Evolutionary conservation across 768 basidiomycete species (phyloP), one percentile per base, ranked within the genome.

Genomic region (Boletus sp.): DNA sequence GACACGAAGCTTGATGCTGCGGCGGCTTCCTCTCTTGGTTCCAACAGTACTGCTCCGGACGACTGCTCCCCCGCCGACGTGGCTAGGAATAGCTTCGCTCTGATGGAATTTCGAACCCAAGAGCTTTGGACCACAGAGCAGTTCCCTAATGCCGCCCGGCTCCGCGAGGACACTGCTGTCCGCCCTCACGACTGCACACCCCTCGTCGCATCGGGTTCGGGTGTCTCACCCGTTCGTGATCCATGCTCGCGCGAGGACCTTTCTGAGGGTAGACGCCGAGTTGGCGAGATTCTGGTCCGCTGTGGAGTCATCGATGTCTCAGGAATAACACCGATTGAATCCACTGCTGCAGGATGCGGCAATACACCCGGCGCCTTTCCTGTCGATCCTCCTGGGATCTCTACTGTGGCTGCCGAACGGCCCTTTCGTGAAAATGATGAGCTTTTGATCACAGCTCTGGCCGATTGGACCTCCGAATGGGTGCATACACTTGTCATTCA

Each of bases 401-500:
- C 54, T 15, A 24, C 33, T 46, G 39, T 39, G 30, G 50, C 28
- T 24, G 7, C 40, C 4, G 46, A 47, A 20, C 32, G n/a, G 11
- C 29, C 29, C 11, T 40, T 14, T 47, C 36, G 36, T 20, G 54
- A 56, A 50, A 46, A 58, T 44, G 54, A 63, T 10, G 45, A 14
- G 5, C 10, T 15, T 30, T 45, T 63, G 32, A 41, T 60, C 30
- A 40, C 51, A 18, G 58, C 61, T 28, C 50, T 70, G 53, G 55
- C 65, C n/a, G 32, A 59, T 29, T 71, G 70, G 70, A 57, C 64
- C 36, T 66, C 64, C 2, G 57, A 65, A 36, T 68, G 68, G 68
- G 55, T 72, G 35, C 42, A 68, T 40, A 55, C 37, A 24, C 57
- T 72, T 39, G 60, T 67, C 42, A 50, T 70, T 40, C 59, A 60